Conservation (phyloP, 106 monocot species). For the Allium cepa region DNA sequence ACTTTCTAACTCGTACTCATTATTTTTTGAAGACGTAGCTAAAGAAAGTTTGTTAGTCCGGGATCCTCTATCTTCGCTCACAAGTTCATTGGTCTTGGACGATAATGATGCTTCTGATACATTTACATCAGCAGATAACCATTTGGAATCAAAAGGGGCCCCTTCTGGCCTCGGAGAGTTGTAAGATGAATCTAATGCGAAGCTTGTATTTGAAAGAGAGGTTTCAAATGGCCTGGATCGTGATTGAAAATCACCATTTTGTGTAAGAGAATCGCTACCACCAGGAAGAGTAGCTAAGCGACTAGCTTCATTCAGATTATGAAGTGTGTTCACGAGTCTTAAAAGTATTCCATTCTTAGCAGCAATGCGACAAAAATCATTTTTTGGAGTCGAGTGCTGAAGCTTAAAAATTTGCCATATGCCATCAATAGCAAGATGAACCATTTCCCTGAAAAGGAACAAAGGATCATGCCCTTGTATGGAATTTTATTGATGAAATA, state of each 20-base stretch:
- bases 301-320: constrained; percentile 89
- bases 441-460: constrained; percentile 65
- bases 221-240: constrained; percentile 28
- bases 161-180: constrained; percentile 30
- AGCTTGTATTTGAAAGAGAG: constrained; percentile 9
- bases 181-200: constrained; percentile 21
- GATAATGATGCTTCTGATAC: constrained; percentile 27
- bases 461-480: constrained; percentile 3
- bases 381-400: constrained; percentile 57
- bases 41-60: constrained; percentile 15
- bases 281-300: constrained; percentile 47
- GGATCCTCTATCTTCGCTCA: constrained; percentile 24
- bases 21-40: constrained; percentile 27
- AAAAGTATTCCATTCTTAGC: constrained; percentile 87
- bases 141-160: constrained; percentile 29
- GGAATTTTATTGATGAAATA: neutral
- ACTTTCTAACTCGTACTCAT: constrained; percentile 25
- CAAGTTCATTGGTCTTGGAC: constrained; percentile 38
- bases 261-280: constrained; percentile 38
- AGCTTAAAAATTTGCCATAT: constrained; percentile 95
- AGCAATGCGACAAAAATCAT: constrained; percentile 88
- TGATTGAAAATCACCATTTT: constrained; percentile 40
- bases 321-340: constrained; percentile 78
- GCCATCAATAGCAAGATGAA: constrained; percentile 92
- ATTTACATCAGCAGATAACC: constrained; percentile 22